Conservation (phyloP, 169 alveolate species). For the Babesia sp. region DNA sequence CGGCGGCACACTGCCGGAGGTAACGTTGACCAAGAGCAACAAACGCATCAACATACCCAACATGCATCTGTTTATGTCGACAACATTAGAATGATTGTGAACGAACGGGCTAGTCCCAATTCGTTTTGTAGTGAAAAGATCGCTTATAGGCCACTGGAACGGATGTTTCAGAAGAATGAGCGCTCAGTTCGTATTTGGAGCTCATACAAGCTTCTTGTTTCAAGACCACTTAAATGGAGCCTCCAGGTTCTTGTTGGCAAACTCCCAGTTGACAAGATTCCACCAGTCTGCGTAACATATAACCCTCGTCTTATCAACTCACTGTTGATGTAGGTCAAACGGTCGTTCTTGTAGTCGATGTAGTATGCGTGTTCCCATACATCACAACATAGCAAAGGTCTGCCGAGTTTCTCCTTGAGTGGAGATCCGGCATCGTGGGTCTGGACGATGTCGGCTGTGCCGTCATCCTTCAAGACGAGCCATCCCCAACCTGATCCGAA, state of each 20-base stretch:
- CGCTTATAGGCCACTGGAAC: not conserved
- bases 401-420: slow-evolving; percentile 81
- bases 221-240: slow-evolving; percentile 49
- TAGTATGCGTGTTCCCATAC: slow-evolving; percentile 98
- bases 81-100: no score
- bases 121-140: no score
- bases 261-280: slow-evolving; percentile 93
- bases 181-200: not conserved
- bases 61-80: no score
- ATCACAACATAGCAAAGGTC: slow-evolving; percentile 90
- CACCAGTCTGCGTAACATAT: slow-evolving; percentile 76
- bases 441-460: slow-evolving; percentile 87
- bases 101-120: no score
- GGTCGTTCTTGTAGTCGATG: slow-evolving; percentile 89
- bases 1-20: slow-evolving; percentile 4
- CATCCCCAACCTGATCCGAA: slow-evolving; percentile 99
- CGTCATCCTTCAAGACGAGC: slow-evolving; percentile 89
- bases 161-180: not conserved
- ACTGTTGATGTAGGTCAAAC: slow-evolving; percentile 87
- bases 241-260: slow-evolving; percentile 79
- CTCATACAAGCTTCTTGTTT: not conserved
- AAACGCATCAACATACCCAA: no score
- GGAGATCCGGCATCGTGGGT: slow-evolving; percentile 92
- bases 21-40: no score
- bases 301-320: not conserved